Percentiles rank a stretch among this genome's conserved stretches.
Evolutionary conservation across 768 basidiomycete species (phyloP).

Genomic region (Lentinula guzmanii): DNA sequence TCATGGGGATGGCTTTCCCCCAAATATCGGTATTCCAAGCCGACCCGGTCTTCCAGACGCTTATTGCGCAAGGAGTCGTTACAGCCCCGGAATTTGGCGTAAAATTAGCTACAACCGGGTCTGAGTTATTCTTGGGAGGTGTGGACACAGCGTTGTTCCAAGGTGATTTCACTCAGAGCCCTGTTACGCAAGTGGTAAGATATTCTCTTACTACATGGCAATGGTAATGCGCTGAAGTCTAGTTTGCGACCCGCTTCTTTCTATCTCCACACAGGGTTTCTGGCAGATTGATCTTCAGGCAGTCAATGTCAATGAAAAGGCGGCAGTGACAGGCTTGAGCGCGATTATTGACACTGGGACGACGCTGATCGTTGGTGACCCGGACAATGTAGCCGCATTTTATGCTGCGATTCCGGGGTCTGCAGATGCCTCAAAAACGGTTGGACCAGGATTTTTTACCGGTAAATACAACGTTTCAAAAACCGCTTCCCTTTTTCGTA

Average conservation of each 20-base stretch:
- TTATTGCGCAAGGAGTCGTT: conserved; percentile 28
- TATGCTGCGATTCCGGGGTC: conserved; percentile 27
- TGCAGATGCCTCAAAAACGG: conserved; percentile 16
- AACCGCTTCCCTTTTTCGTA: neutral
- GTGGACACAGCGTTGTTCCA: conserved; percentile 39
- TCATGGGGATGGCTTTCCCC: conserved; percentile 40
- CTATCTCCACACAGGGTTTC: conserved; percentile 18
- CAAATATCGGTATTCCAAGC: conserved; percentile 27
- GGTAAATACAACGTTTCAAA: conserved; percentile 9
- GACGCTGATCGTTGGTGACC: conserved; percentile 31
- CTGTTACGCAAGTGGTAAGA: conserved; percentile 24
- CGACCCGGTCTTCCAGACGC: conserved; percentile 38
- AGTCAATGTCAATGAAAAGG: conserved; percentile 19
- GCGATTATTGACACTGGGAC: conserved; percentile 38
- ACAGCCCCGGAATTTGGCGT: conserved; percentile 39
- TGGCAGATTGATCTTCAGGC: conserved; percentile 27
- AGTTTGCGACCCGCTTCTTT: neutral
- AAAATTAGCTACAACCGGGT: conserved; percentile 33
- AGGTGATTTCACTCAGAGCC: conserved; percentile 32
- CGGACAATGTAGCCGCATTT: conserved; percentile 16
- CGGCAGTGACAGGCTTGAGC: conserved; percentile 12
- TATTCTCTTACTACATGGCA: neutral
- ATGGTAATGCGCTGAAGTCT: neutral
- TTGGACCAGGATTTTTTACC: conserved; percentile 24
- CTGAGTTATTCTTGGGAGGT: conserved; percentile 56